A percentile compares a stretch with the other conserved stretches of the same genome.
These are phyloP conservation scores for Dryas integrifolia DNA, from an alignment of 331 rosid species.

Conservation along the genomic window DNA sequence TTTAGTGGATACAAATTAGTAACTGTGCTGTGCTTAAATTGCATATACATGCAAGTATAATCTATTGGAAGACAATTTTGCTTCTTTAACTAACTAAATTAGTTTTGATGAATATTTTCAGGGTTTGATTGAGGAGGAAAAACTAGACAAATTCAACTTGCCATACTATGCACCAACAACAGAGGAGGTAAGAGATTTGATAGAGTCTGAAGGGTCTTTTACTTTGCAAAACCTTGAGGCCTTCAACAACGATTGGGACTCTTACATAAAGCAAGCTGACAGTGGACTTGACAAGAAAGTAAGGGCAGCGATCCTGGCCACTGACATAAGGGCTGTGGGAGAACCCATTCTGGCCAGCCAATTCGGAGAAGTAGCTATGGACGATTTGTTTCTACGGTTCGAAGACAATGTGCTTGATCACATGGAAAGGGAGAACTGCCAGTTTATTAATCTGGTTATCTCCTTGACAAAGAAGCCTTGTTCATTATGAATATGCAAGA, in stretches of 20 bases:
- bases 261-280: neutral
- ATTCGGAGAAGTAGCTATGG: slow-evolving; percentile 40
- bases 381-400: slow-evolving; percentile 33
- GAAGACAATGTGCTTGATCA: slow-evolving; percentile 23
- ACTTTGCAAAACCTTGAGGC: slow-evolving; percentile 20
- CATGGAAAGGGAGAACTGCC: slow-evolving; percentile 23
- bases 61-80: too few species aligned
- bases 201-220: slow-evolving; percentile 41
- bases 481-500: neutral
- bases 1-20: too few species aligned
- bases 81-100: neutral
- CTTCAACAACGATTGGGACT: slow-evolving; percentile 22
- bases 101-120: neutral
- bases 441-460: slow-evolving; percentile 24
- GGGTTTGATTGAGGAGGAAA: slow-evolving; percentile 36
- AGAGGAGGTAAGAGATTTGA: slow-evolving; percentile 29
- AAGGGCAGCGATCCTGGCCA: neutral
- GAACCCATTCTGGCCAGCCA: slow-evolving; percentile 38
- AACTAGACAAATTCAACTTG: slow-evolving; percentile 30
- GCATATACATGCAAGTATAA: too few species aligned
- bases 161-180: slow-evolving; percentile 33
- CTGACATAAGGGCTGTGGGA: slow-evolving; percentile 16
- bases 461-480: slow-evolving; percentile 23
- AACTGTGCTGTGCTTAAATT: too few species aligned
- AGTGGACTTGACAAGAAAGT: neutral